Evolutionary conservation across 179 eudicot genomes (phyloP).

Genomic region (Silene coronaria): DNA sequence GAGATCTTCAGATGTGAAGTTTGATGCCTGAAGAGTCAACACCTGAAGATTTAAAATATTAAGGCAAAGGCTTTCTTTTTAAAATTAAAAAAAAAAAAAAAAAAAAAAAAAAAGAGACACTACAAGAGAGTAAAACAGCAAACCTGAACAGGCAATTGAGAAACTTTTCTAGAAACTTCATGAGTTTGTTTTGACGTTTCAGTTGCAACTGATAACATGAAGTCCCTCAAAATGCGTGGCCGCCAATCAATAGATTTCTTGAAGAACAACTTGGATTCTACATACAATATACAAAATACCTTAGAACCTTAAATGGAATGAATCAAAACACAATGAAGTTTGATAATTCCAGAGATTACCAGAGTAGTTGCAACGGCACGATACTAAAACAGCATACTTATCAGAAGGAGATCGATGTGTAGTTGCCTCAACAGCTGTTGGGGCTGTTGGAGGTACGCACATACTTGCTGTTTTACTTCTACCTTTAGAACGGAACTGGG

Average conservation of each 20-base stretch:
- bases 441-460: constrained; percentile 28
- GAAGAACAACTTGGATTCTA: constrained; percentile 82
- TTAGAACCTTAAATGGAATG: neutral
- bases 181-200: constrained; percentile 62
- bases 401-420: constrained; percentile 39
- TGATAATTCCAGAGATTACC: constrained; percentile 8
- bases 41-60: constrained; percentile 38
- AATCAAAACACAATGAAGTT: neutral
- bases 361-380: constrained; percentile 56
- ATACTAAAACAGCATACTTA: constrained; percentile 75
- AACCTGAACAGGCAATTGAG: constrained; percentile 87
- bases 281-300: constrained; percentile 14
- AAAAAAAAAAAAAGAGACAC: neutral
- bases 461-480: constrained; percentile 37
- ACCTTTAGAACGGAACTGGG: constrained; percentile 34
- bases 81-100: neutral
- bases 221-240: constrained; percentile 77
- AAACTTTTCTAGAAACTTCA: constrained; percentile 49
- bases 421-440: constrained; percentile 33
- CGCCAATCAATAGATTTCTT: constrained; percentile 85
- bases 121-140: constrained; percentile 11
- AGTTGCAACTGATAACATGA: constrained; percentile 92
- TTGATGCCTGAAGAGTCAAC: constrained; percentile 94
- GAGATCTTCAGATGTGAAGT: constrained; percentile 75
- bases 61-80: no score